Percentiles rank a stretch among this genome's conserved stretches.
Conservation (phyloP, 75 land plant species). For the Picea glauca region DNA sequence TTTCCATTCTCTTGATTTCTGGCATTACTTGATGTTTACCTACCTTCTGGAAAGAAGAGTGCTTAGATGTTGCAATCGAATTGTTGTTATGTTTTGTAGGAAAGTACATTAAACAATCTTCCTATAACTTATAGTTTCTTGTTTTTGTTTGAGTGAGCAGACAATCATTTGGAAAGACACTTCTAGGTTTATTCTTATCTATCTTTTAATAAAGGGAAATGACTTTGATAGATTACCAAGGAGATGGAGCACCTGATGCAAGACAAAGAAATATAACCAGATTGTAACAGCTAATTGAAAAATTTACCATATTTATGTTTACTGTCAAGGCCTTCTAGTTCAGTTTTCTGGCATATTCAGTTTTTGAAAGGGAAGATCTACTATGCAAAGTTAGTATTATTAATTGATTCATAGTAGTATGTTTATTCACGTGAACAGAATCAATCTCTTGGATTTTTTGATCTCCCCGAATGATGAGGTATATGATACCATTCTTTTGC, state of each 20-base stretch:
- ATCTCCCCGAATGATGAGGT: neutral
- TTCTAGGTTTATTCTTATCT: too few relatives aligned
- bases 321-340: too few relatives aligned
- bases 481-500: neutral
- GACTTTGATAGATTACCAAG: too few relatives aligned
- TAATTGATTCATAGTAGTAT: neutral
- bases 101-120: neutral
- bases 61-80: neutral
- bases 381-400: neutral
- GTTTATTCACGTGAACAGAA: neutral
- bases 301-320: too few relatives aligned
- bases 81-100: neutral
- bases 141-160: neutral
- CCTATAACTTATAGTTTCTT: neutral
- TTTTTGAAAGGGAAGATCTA: neutral
- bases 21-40: too few relatives aligned
- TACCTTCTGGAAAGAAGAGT: neutral
- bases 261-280: too few relatives aligned
- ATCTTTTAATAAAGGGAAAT: too few relatives aligned
- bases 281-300: too few relatives aligned
- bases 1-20: too few relatives aligned
- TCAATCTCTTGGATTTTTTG: neutral
- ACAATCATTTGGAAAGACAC: too few relatives aligned
- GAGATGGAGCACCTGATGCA: too few relatives aligned
- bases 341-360: too few relatives aligned